Base-by-base conservation (phyloP, 805 yeast genomes). In the Phaffomyces opuntiae region DNA sequence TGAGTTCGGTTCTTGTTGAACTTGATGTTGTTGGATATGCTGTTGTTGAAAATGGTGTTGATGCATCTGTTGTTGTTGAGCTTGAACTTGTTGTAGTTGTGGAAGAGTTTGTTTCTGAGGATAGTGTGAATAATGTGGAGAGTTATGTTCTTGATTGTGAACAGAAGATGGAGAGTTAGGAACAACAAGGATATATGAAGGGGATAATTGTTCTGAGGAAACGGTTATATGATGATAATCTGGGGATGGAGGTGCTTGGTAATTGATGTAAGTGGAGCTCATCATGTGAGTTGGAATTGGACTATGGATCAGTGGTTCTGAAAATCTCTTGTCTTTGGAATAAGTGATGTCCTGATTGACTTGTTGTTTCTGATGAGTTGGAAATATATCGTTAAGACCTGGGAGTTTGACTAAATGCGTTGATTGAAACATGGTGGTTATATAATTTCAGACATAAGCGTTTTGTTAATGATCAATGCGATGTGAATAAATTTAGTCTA, bases 311-410 rank as follows among this genome's bases (percentile, higher is more conserved):
- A n/a, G 6, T 33, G 36, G 35, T 5, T 29, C 31, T 4, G 13
- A 11, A 9, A 9, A 11, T 11, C 13, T 9, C 13, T 29, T 11
- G 8, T 27, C 11, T 27, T 27, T 12, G 4, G 12, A 9, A 27
- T 9, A 27, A 27, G 31, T 12, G 12, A 13, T 29, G 13, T 29
- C 13, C 13, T 29, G 31, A 11, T 11, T 5, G 4, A n/a, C 35
- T n/a, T 32, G 35, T 3, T 32, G 17, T 16, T n/a, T 16, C 19
- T 21, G 29, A n/a, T 36, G 21, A 14, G 17, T 14, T 16, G 56
- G 59, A 49, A 57, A 56, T 24, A 57, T 56, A 39, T 55, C 62
- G 27, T 53, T 49, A 25, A 58, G 55, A 26, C 61, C 50, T 19
- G 62, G 62, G 7, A 58, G 52, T 42, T 56, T 54, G 34, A 57